These are phyloP conservation scores for Skeletonema grethae DNA, from an alignment of 108 stramenopile species.

Conservation along the genomic window DNA sequence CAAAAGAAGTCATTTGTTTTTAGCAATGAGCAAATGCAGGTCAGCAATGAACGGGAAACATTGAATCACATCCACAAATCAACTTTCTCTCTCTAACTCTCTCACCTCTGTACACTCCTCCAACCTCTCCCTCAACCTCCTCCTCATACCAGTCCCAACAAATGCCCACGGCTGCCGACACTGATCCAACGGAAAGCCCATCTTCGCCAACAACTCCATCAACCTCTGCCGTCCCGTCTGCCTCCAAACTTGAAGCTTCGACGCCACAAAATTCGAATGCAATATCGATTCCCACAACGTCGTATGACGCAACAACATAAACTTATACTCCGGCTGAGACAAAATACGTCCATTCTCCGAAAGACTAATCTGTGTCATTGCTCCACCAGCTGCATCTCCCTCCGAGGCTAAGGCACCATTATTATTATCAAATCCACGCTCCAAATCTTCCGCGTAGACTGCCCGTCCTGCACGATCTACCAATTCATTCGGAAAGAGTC, in stretches of 20 bases:
- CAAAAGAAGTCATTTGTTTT: not conserved
- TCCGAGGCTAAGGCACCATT: not conserved
- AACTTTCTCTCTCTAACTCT: not conserved
- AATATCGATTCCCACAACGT: slow-evolving; percentile 80
- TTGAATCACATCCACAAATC: not conserved
- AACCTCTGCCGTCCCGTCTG: slow-evolving; percentile 59
- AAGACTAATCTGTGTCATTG: slow-evolving; percentile 66
- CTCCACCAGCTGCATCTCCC: slow-evolving; percentile 17
- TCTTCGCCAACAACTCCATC: slow-evolving; percentile 86
- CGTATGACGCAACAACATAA: slow-evolving; percentile 81
- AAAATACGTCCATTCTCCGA: slow-evolving; percentile 81
- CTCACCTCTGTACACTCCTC: slow-evolving; percentile 63
- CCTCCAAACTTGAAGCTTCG: slow-evolving; percentile 71
- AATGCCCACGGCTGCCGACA: slow-evolving; percentile 84
- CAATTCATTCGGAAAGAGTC: slow-evolving; percentile 70
- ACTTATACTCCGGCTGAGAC: slow-evolving; percentile 70
- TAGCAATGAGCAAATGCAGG: not conserved
- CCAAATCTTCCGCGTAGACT: slow-evolving; percentile 78
- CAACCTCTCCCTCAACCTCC: slow-evolving; percentile 63
- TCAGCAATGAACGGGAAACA: slow-evolving; percentile 4
- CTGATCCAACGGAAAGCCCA: slow-evolving; percentile 83
- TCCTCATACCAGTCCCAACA: slow-evolving; percentile 71
- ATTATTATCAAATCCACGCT: not conserved
- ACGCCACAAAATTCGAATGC: slow-evolving; percentile 72
- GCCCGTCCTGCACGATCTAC: slow-evolving; percentile 62